Base-by-base conservation (phyloP, 2,329 filamentous ascomycete genomes). In the Cladosporium oxysporum region DNA sequence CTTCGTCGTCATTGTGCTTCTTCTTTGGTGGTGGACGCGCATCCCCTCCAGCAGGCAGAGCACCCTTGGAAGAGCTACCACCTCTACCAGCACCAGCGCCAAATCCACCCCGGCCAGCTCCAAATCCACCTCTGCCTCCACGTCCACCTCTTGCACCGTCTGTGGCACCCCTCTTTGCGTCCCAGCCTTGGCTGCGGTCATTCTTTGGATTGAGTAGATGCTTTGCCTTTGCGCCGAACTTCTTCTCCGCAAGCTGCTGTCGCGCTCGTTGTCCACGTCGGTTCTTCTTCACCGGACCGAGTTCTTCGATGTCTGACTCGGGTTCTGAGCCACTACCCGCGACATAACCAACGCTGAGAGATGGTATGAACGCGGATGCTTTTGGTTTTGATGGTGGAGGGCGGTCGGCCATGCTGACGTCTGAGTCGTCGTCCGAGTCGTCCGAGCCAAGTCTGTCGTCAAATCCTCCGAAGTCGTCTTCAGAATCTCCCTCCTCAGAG, bases 311-410 rank as follows among this genome's bases (percentile, higher is more conserved):
- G 21, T 83, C 80, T 26, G 83, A 77, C 35, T 83, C 80, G 62
- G 92, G 90, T 26, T 91, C 80, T 2, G 90, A 89, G 10, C 88
- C 90, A 10, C 89, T 91, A 57, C 90, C 91, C 8, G 2, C 90
- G 92, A 91, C 85, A 79, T 94, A 96, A 65, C 90, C 90, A 23
- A 88, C 89, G 84, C 92, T 91, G 18, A 95, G 84, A 1, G 88
- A 88, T 0, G 91, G 91, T 1, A 95, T 80, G 75, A 93, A 92
- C 0, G 86, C 86, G 0, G 90, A 87, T 31, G 76, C 74, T 28
- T 72, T 76, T 7, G 69, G 71, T 31, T 65, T 65, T n/a, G 55
- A 18, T 18, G 63, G 63, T 33, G 58, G 44, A 29, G 55, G 55
- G 8, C 47, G 47, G 21, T 60, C 55, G 31, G 55, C 58, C 63